Conservation (phyloP, 2,329 filamentous ascomycete genomes). For the Epichloe amarillans region DNA sequence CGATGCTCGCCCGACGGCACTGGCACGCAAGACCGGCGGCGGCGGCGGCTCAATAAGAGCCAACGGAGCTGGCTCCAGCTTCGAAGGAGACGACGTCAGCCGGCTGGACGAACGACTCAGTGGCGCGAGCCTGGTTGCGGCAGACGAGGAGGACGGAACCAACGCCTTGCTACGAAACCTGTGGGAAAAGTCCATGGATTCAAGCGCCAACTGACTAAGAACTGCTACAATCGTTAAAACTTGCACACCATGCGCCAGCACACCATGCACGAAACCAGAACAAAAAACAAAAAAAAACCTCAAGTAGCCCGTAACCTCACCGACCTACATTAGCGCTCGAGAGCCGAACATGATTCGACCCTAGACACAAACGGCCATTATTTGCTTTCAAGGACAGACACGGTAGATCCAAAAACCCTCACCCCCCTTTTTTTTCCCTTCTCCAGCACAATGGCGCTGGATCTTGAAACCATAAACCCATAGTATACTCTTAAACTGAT, state of each 20-base stretch:
- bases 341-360: no score
- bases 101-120: constrained; percentile 31
- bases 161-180: constrained; percentile 40
- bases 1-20: constrained; percentile 17
- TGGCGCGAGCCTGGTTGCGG: constrained; percentile 34
- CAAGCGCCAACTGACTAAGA: constrained; percentile 31
- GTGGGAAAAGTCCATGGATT: constrained; percentile 48
- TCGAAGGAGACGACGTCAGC: constrained; percentile 31
- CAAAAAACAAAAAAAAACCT: background rate
- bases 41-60: constrained; percentile 23
- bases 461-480: background rate
- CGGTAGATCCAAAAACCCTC: no score
- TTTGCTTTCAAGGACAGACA: no score
- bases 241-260: no score
- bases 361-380: no score
- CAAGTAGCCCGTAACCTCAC: no score
- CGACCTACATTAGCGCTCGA: no score
- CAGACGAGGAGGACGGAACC: constrained; percentile 37
- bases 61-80: constrained; percentile 29
- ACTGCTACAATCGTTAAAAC: background rate
- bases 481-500: background rate
- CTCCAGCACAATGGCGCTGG: no score
- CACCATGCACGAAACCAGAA: background rate
- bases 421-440: no score
- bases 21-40: constrained; percentile 19